Percentiles rank a stretch among this genome's conserved stretches.
Evolutionary conservation across 1,284 basidiomycete species (phyloP).

Genomic region (Porogramme epimiltina): DNA sequence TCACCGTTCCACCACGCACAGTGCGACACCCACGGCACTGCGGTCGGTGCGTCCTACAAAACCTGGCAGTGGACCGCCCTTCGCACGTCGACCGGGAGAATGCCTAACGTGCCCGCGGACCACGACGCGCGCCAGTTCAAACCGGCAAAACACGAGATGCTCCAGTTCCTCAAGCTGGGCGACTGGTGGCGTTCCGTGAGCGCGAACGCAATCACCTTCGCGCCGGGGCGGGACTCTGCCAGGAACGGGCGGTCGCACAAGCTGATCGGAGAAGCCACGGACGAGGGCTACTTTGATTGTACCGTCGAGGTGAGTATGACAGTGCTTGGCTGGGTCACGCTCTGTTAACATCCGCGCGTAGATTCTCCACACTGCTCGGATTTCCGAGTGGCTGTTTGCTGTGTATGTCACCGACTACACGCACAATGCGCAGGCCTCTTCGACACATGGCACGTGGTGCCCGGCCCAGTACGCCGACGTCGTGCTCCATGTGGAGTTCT

Average conservation of each 20-base stretch:
- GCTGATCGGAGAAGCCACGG: slow-evolving; percentile 44
- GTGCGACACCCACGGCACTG: slow-evolving; percentile 37
- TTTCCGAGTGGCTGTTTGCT: slow-evolving; percentile 40
- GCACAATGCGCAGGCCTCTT: slow-evolving; percentile 35
- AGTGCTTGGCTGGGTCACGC: not conserved
- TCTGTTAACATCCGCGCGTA: slow-evolving; percentile 25
- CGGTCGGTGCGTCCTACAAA: slow-evolving; percentile 30
- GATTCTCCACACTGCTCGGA: slow-evolving; percentile 49
- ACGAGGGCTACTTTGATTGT: slow-evolving; percentile 62
- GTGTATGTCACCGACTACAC: slow-evolving; percentile 77
- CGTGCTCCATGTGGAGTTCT: slow-evolving; percentile 58
- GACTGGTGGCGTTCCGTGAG: slow-evolving; percentile 47
- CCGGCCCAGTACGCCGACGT: slow-evolving; percentile 42
- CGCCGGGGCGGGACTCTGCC: not conserved
- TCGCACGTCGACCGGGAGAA: slow-evolving; percentile 21
- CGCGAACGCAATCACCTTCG: slow-evolving; percentile 5
- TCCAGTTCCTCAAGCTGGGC: slow-evolving; percentile 39
- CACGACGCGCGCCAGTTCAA: slow-evolving; percentile 14
- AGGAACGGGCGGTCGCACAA: slow-evolving; percentile 37
- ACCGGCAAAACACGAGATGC: slow-evolving; percentile 31
- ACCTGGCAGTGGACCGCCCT: slow-evolving; percentile 33
- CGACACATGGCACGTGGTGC: slow-evolving; percentile 48
- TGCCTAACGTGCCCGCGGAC: slow-evolving; percentile 5
- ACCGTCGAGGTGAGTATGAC: slow-evolving; percentile 59
- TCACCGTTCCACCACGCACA: not conserved